phyloP scores from a whole-genome alignment of 495 filamentous ascomycete genomes.

The Lentithecium fluviatile region DNA sequence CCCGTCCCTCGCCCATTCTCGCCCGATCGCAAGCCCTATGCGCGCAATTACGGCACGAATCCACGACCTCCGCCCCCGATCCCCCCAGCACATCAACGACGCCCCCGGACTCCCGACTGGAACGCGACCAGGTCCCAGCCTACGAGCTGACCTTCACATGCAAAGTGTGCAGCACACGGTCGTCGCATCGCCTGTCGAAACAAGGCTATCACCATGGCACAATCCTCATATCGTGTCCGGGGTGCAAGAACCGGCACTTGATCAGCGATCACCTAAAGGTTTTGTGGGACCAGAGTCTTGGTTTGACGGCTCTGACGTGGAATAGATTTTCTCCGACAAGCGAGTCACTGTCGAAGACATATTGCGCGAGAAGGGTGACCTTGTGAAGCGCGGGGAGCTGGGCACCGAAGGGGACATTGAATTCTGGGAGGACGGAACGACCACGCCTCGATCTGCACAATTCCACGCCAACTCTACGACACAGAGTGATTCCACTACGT shows the following conservation, averaged over 20 bases:
- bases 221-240: slow-evolving; percentile 81
- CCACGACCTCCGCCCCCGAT: slow-evolving; percentile 3
- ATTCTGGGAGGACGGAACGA: slow-evolving; percentile 45
- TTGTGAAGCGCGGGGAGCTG: slow-evolving; percentile 59
- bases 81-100: slow-evolving; percentile 10
- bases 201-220: slow-evolving; percentile 90
- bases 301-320: neutral
- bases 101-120: slow-evolving; percentile 25
- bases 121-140: slow-evolving; percentile 55
- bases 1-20: slow-evolving; percentile 4
- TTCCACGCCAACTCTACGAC: slow-evolving; percentile 16
- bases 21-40: neutral
- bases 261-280: slow-evolving; percentile 84
- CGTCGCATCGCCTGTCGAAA: slow-evolving; percentile 76
- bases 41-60: slow-evolving; percentile 20
- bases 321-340: slow-evolving; percentile 65
- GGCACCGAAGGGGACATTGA: slow-evolving; percentile 51
- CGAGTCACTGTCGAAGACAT: slow-evolving; percentile 70
- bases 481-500: slow-evolving; percentile 13
- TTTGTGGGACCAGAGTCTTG: slow-evolving; percentile 1
- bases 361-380: slow-evolving; percentile 61
- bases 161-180: slow-evolving; percentile 74
- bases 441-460: slow-evolving; percentile 18
- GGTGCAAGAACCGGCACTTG: slow-evolving; percentile 79
- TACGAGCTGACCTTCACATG: slow-evolving; percentile 92